These are phyloP conservation scores for Leishmania tarentolae DNA, from an alignment of 208 protist species.

Conservation along the genomic window DNA sequence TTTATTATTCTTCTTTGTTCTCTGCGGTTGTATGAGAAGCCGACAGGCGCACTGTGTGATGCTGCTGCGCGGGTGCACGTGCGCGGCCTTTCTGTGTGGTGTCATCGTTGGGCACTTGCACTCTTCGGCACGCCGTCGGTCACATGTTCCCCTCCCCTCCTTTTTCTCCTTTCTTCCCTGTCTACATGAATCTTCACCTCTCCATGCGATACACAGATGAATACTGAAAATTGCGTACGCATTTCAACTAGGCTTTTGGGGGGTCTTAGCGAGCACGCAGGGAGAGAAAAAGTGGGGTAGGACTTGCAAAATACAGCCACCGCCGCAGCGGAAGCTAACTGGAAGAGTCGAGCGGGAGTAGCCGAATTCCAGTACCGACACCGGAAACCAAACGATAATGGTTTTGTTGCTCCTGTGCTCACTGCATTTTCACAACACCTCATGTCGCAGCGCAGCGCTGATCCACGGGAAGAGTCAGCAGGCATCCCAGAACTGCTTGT, in stretches of 20 bases:
- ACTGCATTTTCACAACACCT: neutral
- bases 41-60: neutral
- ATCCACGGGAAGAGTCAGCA: neutral
- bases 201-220: neutral
- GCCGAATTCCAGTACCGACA: neutral
- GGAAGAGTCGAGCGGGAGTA: neutral
- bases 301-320: neutral
- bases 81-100: neutral
- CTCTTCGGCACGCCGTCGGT: too few relatives aligned
- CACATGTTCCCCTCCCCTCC: neutral
- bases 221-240: neutral
- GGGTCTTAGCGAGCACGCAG: neutral
- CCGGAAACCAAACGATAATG: neutral
- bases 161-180: neutral
- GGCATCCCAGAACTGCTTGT: slow-evolving; percentile 31
- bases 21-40: neutral
- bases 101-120: neutral
- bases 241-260: neutral
- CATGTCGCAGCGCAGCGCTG: neutral
- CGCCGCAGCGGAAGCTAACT: neutral
- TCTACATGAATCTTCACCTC: neutral
- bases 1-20: neutral
- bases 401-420: neutral
- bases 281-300: neutral
- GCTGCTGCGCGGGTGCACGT: neutral